Percentiles rank a stretch among this genome's conserved stretches.
These are phyloP conservation scores for Tephrocybe sp. DNA, from an alignment of 768 basidiomycete species.

Conservation along the genomic window DNA sequence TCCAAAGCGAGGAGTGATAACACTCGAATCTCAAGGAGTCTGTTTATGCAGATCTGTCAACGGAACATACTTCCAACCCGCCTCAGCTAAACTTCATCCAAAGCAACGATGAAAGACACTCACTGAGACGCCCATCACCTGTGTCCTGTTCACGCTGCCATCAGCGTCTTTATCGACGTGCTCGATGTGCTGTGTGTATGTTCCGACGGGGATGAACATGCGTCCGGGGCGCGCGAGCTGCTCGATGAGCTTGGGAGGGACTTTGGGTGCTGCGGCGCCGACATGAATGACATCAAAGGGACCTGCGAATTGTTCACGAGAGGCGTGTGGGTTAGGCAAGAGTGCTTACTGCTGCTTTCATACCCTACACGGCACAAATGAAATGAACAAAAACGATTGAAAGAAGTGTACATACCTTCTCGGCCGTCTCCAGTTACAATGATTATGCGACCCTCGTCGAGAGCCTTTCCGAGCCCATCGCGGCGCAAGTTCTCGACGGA, in stretches of 20 bases:
- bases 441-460: conserved; percentile 56
- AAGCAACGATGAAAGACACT: conserved; percentile 25
- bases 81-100: neutral
- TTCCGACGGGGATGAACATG: conserved; percentile 94
- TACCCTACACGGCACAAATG: conserved; percentile 30
- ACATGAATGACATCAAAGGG: conserved; percentile 91
- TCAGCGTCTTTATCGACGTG: conserved; percentile 77
- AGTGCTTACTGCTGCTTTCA: conserved; percentile 28
- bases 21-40: too few species aligned
- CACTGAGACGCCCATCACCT: conserved; percentile 83
- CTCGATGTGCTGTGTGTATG: conserved; percentile 55
- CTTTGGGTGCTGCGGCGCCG: conserved; percentile 81
- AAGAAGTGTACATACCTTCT: conserved; percentile 40
- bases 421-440: conserved; percentile 82
- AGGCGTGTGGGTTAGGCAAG: neutral
- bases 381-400: neutral
- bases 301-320: conserved; percentile 28
- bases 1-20: too few species aligned
- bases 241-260: conserved; percentile 72
- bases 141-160: conserved; percentile 62
- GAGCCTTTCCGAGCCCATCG: conserved; percentile 59
- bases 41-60: conserved; percentile 62
- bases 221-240: conserved; percentile 76
- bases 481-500: conserved; percentile 64
- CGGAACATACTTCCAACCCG: conserved; percentile 58